Percentiles rank a stretch among this genome's conserved stretches.
Evolutionary conservation across 768 basidiomycete species (phyloP).

Genomic region (Tulasnella sp.): DNA sequence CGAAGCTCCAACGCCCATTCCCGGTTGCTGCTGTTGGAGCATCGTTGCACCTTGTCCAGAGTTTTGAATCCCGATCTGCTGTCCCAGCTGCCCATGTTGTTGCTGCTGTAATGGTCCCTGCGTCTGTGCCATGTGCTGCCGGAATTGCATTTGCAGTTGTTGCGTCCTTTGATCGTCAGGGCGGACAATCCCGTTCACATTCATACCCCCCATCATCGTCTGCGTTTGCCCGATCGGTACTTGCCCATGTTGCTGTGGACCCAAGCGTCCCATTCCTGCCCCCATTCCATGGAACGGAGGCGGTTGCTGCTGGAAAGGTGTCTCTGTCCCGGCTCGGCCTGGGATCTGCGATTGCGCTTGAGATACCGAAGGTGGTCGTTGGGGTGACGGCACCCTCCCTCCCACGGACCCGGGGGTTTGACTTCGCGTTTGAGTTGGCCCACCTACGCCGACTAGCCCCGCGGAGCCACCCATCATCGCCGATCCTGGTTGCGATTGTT

Average conservation of each 20-base stretch:
- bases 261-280: too few species aligned
- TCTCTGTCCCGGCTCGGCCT: too few species aligned
- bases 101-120: slow-evolving; percentile 6
- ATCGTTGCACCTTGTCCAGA: background rate
- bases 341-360: background rate
- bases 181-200: background rate
- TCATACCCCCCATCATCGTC: too few species aligned
- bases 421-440: too few species aligned
- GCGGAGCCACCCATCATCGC: too few species aligned
- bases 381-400: background rate
- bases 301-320: too few species aligned
- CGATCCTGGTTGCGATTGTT: too few species aligned
- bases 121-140: slow-evolving; percentile 1
- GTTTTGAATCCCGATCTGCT: background rate
- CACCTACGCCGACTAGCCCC: too few species aligned
- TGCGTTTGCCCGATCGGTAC: too few species aligned
- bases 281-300: too few species aligned
- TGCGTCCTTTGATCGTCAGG: slow-evolving; percentile 4
- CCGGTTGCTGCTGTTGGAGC: background rate
- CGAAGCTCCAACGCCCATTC: background rate
- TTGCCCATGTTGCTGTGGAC: too few species aligned
- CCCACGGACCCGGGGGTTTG: background rate
- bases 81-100: background rate
- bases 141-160: slow-evolving; percentile 11
- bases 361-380: slow-evolving; percentile 2